phyloP scores from a whole-genome alignment of 805 yeast genomes.

The Teunomyces atbi region DNA sequence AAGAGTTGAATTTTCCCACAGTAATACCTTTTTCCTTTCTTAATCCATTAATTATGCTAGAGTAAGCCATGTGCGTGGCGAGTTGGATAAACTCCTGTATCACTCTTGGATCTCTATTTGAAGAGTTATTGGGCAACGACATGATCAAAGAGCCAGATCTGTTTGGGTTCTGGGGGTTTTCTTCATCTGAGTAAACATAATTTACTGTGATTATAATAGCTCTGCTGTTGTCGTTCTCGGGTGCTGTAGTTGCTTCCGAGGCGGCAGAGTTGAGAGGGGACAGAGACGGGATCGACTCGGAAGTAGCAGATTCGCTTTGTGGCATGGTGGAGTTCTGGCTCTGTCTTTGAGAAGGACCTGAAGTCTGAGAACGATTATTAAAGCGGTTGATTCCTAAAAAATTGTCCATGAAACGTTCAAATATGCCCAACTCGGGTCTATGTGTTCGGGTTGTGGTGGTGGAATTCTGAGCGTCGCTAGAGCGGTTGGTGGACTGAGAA shows the following conservation, averaged over 20 bases:
- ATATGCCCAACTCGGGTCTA: conserved; percentile 14
- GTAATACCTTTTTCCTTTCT: conserved; percentile 54
- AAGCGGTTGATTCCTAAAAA: conserved; percentile 12
- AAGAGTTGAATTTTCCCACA: conserved; percentile 46
- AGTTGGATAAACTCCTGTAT: conserved; percentile 60
- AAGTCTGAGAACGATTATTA: neutral
- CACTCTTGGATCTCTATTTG: conserved; percentile 57
- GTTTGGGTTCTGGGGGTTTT: conserved; percentile 36
- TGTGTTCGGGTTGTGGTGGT: conserved; percentile 5
- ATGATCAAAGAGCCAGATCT: conserved; percentile 59
- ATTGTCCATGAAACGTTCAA: conserved; percentile 25
- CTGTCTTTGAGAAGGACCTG: neutral
- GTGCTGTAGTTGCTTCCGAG: conserved; percentile 4
- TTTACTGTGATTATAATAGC: conserved; percentile 45
- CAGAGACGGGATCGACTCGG: neutral
- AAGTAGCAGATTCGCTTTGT: conserved; percentile 1
- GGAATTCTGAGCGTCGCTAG: neutral
- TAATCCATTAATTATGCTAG: conserved; percentile 54
- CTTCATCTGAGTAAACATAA: conserved; percentile 42
- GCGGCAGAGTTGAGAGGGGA: neutral
- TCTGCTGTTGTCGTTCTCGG: conserved; percentile 19
- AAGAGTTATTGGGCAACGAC: conserved; percentile 65
- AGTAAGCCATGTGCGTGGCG: conserved; percentile 69
- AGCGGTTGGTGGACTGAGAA: neutral
- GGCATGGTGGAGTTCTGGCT: neutral